Percentiles rank a stretch among this genome's conserved stretches.
phyloP scores from a whole-genome alignment of 768 basidiomycete genomes.

The Kwoniella europaea region DNA sequence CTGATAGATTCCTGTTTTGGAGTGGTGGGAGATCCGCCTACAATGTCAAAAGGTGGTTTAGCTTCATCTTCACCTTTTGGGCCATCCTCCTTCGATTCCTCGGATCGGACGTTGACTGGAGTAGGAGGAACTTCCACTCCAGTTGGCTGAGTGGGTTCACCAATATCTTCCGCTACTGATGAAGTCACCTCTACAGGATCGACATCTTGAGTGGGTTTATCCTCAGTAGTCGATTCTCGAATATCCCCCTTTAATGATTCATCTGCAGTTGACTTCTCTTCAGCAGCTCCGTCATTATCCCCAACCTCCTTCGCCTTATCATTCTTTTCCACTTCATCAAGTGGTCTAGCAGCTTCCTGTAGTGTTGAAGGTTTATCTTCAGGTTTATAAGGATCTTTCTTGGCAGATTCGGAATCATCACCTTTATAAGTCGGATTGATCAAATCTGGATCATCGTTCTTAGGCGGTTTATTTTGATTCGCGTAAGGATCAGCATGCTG shows the following conservation, averaged over 20 bases:
- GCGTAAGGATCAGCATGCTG: background rate
- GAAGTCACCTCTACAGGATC: conserved; percentile 6
- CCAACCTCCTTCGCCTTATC: conserved; percentile 7
- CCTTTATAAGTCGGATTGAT: conserved; percentile 12
- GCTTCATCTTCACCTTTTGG: background rate
- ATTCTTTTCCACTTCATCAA: conserved; percentile 13
- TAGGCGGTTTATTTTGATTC: background rate
- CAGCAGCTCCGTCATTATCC: conserved; percentile 61
- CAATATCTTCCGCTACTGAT: conserved; percentile 6
- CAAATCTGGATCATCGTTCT: conserved; percentile 7
- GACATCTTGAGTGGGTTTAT: conserved; percentile 1
- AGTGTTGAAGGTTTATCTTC: background rate
- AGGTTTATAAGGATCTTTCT: conserved; percentile 11
- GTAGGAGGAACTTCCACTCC: conserved; percentile 9
- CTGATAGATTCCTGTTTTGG: background rate
- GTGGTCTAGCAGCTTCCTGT: conserved; percentile 10
- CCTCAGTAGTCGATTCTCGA: background rate
- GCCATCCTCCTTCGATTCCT: too few species aligned
- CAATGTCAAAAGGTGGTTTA: background rate
- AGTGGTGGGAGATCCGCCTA: background rate
- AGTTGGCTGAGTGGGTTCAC: conserved; percentile 1
- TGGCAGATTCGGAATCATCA: conserved; percentile 2
- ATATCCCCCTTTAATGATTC: background rate
- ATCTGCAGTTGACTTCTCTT: conserved; percentile 53
- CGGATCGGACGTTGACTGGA: background rate